A percentile compares a stretch with the other conserved stretches of the same genome.
Conservation (phyloP, 805 yeast genomes). For the Maudiozyma turicensis region DNA sequence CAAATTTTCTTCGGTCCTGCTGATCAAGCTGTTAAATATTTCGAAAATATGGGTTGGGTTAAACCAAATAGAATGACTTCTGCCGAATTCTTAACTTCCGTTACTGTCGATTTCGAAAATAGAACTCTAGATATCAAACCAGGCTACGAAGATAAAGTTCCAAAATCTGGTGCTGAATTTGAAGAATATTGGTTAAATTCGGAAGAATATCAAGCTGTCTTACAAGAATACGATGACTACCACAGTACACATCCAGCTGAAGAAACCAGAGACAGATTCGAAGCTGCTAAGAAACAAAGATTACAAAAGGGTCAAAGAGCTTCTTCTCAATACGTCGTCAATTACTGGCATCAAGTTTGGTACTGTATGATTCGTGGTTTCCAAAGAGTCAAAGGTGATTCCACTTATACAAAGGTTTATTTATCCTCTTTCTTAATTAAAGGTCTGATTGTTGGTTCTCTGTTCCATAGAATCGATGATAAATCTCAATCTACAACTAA, state of each 20-base stretch:
- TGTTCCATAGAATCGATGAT: constrained; percentile 41
- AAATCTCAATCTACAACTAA: constrained; percentile 34
- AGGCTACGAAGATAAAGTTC: constrained; percentile 44
- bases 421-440: constrained; percentile 44
- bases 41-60: constrained; percentile 50
- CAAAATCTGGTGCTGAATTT: constrained; percentile 47
- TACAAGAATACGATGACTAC: constrained; percentile 32
- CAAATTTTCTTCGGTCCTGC: constrained; percentile 55
- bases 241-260: constrained; percentile 35
- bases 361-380: constrained; percentile 46
- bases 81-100: constrained; percentile 56
- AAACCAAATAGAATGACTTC: constrained; percentile 59
- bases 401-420: constrained; percentile 42
- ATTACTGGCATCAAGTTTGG: constrained; percentile 40
- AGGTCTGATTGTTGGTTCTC: constrained; percentile 52
- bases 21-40: constrained; percentile 42
- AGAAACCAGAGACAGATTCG: constrained; percentile 33
- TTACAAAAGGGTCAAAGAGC: constrained; percentile 31
- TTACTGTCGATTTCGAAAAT: constrained; percentile 53
- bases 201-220: constrained; percentile 37
- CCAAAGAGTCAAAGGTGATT: constrained; percentile 47
- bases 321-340: constrained; percentile 35
- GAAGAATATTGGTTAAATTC: constrained; percentile 52
- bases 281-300: constrained; percentile 35
- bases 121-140: constrained; percentile 36